Evolutionary conservation across 441 rosid genomes (phyloP), one percentile per base, ranked within the genome.

Genomic region (Pelargonium myrrhifolium): DNA sequence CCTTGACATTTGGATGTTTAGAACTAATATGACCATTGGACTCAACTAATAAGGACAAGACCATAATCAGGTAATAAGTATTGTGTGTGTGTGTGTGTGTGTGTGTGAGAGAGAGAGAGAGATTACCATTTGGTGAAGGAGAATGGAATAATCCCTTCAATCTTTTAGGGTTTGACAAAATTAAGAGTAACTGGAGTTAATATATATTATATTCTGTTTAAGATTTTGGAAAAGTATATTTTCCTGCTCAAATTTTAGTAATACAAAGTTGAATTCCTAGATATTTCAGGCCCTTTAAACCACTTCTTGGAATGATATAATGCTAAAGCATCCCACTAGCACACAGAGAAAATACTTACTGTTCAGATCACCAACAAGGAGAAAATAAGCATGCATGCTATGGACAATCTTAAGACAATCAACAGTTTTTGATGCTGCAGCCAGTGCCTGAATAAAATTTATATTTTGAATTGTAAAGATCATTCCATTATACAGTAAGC

Each of bases 391-490:
- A 75, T 94, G 99, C 75, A 94, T 79, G 80, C 98, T 89, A 75
- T 94, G 98, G 68, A 88, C 91, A 76, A 82, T 65, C 81, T 94
- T 94, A 62, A 87, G 88, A 77, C 87, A 86, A 76, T 94, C 99
- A 73, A 94, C 92, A 76, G 97, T 94, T 86, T 94, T 94, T 65
- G 91, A 89, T 37, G 98, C 97, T 10, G 99, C 97, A 76, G 99
- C 99, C 69, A 93, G 82, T 64, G 98, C 99, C 99, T 94, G 90
- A 78, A 81, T 28, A 74, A 78, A 51, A 51, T n/a, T 15, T 51
- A 51, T 51, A 5, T 51, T 51, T 5, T 31, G 37, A 51, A 20
- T 14, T 0, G 21, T 15, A 20, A 51, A 51, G 56, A 51, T 15
- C 21, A 51, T 17, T 51, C 21, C 21, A 51, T 15, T n/a, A 51